Base-by-base conservation (phyloP, 106 monocot genomes). In the Narthecium ossifragum region DNA sequence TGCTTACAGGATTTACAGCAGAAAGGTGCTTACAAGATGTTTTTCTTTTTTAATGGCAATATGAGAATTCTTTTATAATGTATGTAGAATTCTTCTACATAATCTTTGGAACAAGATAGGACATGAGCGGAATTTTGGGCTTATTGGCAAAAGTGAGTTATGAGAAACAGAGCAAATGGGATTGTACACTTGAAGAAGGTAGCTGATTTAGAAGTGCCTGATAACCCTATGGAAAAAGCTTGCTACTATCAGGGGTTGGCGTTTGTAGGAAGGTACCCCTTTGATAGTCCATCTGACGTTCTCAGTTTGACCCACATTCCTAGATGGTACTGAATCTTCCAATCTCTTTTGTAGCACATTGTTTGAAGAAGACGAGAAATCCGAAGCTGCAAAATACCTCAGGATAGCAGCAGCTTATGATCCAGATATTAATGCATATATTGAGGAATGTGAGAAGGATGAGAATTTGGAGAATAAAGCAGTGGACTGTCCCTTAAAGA, bases 231-330 rank as follows among this genome's bases (percentile, higher is more conserved):
- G 55, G 76, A 87, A 45, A 86, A 86, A 74, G 71, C 69, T 11
- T 85, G 77, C 64, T 93, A 93, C 66, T 70, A 85, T 46, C 53
- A 52, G 28, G 93, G 80, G 10, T 55, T 93, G 60, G 85, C 85
- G 61, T 38, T 85, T 51, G 64, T 93, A 54, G 93, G 82, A 78
- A 89, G 93, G 93, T 93, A 71, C 21, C 13, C n/a, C n/a, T n/a
- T n/a, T n/a, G n/a, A n/a, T n/a, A n/a, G n/a, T n/a, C n/a, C n/a
- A n/a, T n/a, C n/a, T n/a, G n/a, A n/a, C n/a, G n/a, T n/a, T n/a
- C n/a, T n/a, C n/a, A n/a, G n/a, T n/a, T n/a, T n/a, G n/a, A n/a
- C n/a, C n/a, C n/a, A n/a, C n/a, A n/a, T n/a, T n/a, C n/a, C n/a
- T n/a, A n/a, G n/a, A n/a, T n/a, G n/a, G n/a, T n/a, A n/a, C n/a